phyloP scores from a whole-genome alignment of 768 basidiomycete genomes.

The button mushroom (Agaricus bisporus) region DNA sequence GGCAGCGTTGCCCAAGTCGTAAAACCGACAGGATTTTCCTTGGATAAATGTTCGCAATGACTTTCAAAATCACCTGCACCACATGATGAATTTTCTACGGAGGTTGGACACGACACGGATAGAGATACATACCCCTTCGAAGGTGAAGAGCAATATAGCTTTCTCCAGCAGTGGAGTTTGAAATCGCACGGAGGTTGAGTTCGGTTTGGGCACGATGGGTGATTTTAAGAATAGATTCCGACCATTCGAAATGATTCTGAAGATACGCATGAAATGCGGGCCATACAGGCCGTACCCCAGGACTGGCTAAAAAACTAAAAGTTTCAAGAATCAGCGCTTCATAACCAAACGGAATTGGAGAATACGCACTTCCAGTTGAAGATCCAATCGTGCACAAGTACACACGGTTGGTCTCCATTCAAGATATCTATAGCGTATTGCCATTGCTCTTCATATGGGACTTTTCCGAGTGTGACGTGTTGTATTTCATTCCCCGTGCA shows the following conservation, averaged over 20 bases:
- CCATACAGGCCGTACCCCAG: constrained; percentile 34
- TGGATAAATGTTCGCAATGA: constrained; percentile 32
- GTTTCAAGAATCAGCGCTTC: neutral
- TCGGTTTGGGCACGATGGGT: constrained; percentile 27
- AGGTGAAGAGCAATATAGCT: constrained; percentile 43
- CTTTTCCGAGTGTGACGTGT: constrained; percentile 25
- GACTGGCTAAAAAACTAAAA: constrained; percentile 32
- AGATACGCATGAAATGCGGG: constrained; percentile 13
- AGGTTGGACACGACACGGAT: neutral
- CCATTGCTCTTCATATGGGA: constrained; percentile 27
- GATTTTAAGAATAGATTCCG: constrained; percentile 25
- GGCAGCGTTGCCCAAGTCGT: constrained; percentile 47
- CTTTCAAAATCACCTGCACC: constrained; percentile 35
- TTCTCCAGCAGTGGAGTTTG: constrained; percentile 21
- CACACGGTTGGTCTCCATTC: constrained; percentile 28
- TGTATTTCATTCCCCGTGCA: constrained; percentile 32
- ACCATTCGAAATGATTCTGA: constrained; percentile 34
- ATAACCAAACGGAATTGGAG: neutral
- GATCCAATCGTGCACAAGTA: constrained; percentile 38
- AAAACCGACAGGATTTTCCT: constrained; percentile 28
- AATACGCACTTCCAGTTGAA: constrained; percentile 35
- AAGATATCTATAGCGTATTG: constrained; percentile 27
- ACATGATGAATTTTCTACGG: neutral
- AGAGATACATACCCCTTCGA: constrained; percentile 29
- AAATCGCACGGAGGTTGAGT: constrained; percentile 24